These are phyloP conservation scores for Pyrenophora teres DNA, from an alignment of 2,329 filamentous ascomycete genomes.

Conservation along the genomic window DNA sequence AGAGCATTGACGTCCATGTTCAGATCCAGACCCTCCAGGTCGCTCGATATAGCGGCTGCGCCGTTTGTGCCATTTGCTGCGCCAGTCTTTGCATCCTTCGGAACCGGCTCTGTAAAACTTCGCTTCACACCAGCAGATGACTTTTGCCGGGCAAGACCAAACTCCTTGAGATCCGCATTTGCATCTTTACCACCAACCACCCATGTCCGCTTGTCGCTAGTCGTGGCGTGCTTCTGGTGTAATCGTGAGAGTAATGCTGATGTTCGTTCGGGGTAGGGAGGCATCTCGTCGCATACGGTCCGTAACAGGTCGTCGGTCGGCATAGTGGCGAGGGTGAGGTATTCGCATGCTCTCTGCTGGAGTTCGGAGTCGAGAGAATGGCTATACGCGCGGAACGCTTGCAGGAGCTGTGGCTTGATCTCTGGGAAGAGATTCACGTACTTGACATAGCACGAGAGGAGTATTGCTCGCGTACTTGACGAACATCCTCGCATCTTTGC, in stretches of 20 bases:
- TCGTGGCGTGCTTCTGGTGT: slow-evolving; percentile 91
- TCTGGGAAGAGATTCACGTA: slow-evolving; percentile 98
- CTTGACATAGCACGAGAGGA: slow-evolving; percentile 94
- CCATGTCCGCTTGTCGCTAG: slow-evolving; percentile 96
- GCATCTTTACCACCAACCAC: slow-evolving; percentile 96
- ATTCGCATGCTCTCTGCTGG: slow-evolving; percentile 95
- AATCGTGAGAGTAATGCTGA: slow-evolving; percentile 89
- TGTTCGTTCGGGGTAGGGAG: slow-evolving; percentile 91
- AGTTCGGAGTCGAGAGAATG: slow-evolving; percentile 94
- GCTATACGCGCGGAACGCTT: slow-evolving; percentile 89
- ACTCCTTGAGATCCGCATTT: slow-evolving; percentile 78
- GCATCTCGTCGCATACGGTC: slow-evolving; percentile 98
- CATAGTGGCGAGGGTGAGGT: slow-evolving; percentile 81
- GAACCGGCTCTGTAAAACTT: slow-evolving; percentile 68
- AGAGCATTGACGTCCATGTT: slow-evolving; percentile 62
- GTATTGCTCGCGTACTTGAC: slow-evolving; percentile 87
- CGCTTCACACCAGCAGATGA: slow-evolving; percentile 73
- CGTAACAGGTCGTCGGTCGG: slow-evolving; percentile 89
- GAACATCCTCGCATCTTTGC: slow-evolving; percentile 88
- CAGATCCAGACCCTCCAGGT: slow-evolving; percentile 81
- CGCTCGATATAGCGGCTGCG: slow-evolving; percentile 57
- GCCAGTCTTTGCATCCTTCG: slow-evolving; percentile 35
- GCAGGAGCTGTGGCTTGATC: slow-evolving; percentile 92
- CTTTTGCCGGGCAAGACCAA: slow-evolving; percentile 74
- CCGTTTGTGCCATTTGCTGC: slow-evolving; percentile 53